Conservation (phyloP, 2,329 filamentous ascomycete species). For the Colletotrichum cuscutae region DNA sequence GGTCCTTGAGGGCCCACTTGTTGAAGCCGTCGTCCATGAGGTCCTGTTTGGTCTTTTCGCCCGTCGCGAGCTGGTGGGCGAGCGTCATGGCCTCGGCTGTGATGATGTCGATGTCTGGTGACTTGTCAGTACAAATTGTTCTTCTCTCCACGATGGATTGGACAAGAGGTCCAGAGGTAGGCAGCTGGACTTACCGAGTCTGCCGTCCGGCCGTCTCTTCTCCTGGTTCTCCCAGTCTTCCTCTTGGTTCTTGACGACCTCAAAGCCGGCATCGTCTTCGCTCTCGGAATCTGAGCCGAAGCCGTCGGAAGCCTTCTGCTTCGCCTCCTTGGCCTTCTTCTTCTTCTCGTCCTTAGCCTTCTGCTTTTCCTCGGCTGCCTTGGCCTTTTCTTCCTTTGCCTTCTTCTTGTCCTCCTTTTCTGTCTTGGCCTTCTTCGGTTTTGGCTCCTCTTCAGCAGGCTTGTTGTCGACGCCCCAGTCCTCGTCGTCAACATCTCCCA, state of each 20-base stretch:
- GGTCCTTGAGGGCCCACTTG: slow-evolving; percentile 89
- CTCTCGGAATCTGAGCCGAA: slow-evolving; percentile 41
- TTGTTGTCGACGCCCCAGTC: slow-evolving; percentile 44
- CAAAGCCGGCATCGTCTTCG: slow-evolving; percentile 64
- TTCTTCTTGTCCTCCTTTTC: slow-evolving; percentile 37
- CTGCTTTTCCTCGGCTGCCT: slow-evolving; percentile 42
- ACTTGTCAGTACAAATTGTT: slow-evolving; percentile 36
- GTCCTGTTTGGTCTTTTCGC: slow-evolving; percentile 81
- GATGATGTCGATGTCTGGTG: slow-evolving; percentile 91
- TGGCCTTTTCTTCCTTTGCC: slow-evolving; percentile 37
- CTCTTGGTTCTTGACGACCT: slow-evolving; percentile 67
- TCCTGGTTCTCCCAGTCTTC: slow-evolving; percentile 76
- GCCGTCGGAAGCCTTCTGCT: slow-evolving; percentile 51
- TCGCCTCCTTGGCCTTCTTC: slow-evolving; percentile 45
- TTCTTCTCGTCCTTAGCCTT: slow-evolving; percentile 37
- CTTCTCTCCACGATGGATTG: neutral
- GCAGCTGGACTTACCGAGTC: slow-evolving; percentile 58
- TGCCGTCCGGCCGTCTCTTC: slow-evolving; percentile 71
- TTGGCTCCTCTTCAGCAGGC: slow-evolving; percentile 25
- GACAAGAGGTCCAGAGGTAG: neutral
- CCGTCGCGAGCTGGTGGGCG: slow-evolving; percentile 89
- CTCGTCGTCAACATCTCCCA: slow-evolving; percentile 44
- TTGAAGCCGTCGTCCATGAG: slow-evolving; percentile 94
- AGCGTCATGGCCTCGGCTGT: slow-evolving; percentile 99
- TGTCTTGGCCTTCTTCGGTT: slow-evolving; percentile 19